Conservation (phyloP, 1,284 basidiomycete species). For the Marasmius oreades region DNA sequence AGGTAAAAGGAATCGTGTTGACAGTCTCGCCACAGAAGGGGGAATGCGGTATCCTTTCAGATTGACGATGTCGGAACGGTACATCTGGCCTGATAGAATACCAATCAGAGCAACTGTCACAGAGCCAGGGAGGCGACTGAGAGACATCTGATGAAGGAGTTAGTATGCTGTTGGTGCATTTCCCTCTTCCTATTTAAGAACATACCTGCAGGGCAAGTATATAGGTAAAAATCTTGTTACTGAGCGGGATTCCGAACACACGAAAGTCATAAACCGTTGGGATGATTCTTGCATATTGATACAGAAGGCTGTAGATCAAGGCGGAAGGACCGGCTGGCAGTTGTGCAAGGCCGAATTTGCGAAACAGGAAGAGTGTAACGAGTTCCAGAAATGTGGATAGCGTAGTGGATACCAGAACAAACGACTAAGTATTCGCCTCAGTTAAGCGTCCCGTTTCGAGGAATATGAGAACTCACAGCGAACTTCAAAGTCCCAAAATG, state of each 20-base stretch:
- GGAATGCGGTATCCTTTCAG: constrained; percentile 77
- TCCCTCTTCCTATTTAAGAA: constrained; percentile 3
- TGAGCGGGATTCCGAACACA: constrained; percentile 71
- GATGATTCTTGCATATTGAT: constrained; percentile 76
- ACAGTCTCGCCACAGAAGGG: constrained; percentile 45
- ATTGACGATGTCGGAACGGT: constrained; percentile 75
- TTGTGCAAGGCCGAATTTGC: constrained; percentile 62
- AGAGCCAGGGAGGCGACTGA: constrained; percentile 66
- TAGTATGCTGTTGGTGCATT: constrained; percentile 8
- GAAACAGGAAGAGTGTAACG: constrained; percentile 56
- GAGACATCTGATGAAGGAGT: constrained; percentile 49
- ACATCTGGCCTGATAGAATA: constrained; percentile 67
- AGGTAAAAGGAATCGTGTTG: constrained; percentile 52
- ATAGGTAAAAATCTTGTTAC: constrained; percentile 73
- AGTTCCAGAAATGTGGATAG: constrained; percentile 70
- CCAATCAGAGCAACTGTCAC: constrained; percentile 59
- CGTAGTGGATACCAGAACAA: constrained; percentile 60
- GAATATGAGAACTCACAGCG: constrained; percentile 61
- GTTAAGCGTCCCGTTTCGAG: constrained; percentile 2
- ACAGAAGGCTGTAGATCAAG: constrained; percentile 71
- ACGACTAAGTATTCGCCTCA: constrained; percentile 52
- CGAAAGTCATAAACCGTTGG: constrained; percentile 75
- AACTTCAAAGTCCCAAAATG: constrained; percentile 86
- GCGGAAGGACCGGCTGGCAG: constrained; percentile 76
- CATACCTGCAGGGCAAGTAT: constrained; percentile 64